These are phyloP conservation scores for Mucor irregularis DNA, from an alignment of 371 early-diverging fungal species.

Conservation along the genomic window DNA sequence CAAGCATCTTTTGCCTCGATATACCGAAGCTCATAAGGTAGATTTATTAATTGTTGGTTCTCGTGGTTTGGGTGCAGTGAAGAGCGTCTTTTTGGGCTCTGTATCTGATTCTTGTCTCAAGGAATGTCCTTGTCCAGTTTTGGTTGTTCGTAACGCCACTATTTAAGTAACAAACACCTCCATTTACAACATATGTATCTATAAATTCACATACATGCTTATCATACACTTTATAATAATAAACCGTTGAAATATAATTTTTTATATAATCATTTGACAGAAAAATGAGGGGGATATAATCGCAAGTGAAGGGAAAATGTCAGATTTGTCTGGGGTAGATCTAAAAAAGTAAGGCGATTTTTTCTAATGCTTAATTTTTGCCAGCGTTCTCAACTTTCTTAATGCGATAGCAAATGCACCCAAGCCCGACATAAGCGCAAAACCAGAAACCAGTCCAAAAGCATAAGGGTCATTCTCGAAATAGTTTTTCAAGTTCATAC, in stretches of 20 bases:
- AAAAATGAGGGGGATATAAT: no score
- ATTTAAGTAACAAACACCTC: constrained; percentile 28
- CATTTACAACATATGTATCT: background rate
- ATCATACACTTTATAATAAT: background rate
- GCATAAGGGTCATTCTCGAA: constrained; percentile 72
- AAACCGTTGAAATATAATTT: background rate
- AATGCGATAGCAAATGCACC: constrained; percentile 39
- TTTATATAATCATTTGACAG: no score
- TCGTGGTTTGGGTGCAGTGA: constrained; percentile 49
- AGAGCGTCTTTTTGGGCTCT: constrained; percentile 52
- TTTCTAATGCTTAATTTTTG: constrained; percentile 29
- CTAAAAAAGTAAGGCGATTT: background rate
- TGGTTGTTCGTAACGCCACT: constrained; percentile 49
- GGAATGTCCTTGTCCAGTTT: constrained; percentile 52
- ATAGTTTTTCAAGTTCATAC: constrained; percentile 85
- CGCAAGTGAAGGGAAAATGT: background rate
- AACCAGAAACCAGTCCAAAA: constrained; percentile 62
- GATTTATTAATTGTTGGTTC: constrained; percentile 53
- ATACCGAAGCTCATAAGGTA: constrained; percentile 41
- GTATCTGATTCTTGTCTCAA: constrained; percentile 51
- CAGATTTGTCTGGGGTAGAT: background rate
- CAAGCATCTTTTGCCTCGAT: constrained; percentile 39
- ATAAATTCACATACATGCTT: background rate
- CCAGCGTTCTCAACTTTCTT: constrained; percentile 32
- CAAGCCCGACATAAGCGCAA: constrained; percentile 48